phyloP scores from a whole-genome alignment of 2,329 filamentous ascomycete genomes.

The Neofusicoccum kwambonambiense region DNA sequence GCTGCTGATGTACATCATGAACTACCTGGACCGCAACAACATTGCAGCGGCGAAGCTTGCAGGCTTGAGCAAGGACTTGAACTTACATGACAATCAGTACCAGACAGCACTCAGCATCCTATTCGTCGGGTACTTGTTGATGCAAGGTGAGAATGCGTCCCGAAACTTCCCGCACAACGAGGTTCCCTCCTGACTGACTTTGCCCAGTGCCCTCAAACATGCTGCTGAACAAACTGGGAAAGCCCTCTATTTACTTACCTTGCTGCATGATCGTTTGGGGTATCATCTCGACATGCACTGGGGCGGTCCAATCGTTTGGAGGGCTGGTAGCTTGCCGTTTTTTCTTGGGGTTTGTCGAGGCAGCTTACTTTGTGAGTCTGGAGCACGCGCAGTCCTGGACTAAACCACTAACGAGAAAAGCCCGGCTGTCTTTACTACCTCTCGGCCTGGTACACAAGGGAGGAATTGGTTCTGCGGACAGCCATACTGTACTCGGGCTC shows the following conservation, averaged over 20 bases:
- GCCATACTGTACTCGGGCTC: slow-evolving; percentile 55
- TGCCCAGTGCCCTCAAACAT: slow-evolving; percentile 12
- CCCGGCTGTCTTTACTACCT: slow-evolving; percentile 50
- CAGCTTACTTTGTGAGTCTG: not conserved
- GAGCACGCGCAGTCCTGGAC: not conserved
- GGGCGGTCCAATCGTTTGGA: slow-evolving; percentile 3
- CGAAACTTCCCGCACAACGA: not conserved
- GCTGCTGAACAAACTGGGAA: slow-evolving; percentile 13
- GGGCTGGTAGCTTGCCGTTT: slow-evolving; percentile 12
- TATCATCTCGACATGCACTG: slow-evolving; percentile 10
- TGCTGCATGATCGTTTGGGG: slow-evolving; percentile 17
- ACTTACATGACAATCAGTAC: slow-evolving; percentile 32
- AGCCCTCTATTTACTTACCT: slow-evolving; percentile 17
- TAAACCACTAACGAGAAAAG: not conserved
- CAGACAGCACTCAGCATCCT: slow-evolving; percentile 30
- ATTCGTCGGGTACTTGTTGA: slow-evolving; percentile 25
- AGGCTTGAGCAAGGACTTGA: slow-evolving; percentile 33
- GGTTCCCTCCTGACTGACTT: not conserved
- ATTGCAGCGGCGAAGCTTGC: slow-evolving; percentile 35
- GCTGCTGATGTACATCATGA: slow-evolving; percentile 68
- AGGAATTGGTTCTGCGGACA: slow-evolving; percentile 51
- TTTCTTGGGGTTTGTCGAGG: slow-evolving; percentile 17
- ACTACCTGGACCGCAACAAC: slow-evolving; percentile 55
- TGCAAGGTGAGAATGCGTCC: slow-evolving; percentile 14
- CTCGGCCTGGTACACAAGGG: slow-evolving; percentile 54